Percentiles rank a stretch among this genome's conserved stretches.
phyloP scores from a whole-genome alignment of 2,329 filamentous ascomycete genomes.

The Venturia aucupariae region DNA sequence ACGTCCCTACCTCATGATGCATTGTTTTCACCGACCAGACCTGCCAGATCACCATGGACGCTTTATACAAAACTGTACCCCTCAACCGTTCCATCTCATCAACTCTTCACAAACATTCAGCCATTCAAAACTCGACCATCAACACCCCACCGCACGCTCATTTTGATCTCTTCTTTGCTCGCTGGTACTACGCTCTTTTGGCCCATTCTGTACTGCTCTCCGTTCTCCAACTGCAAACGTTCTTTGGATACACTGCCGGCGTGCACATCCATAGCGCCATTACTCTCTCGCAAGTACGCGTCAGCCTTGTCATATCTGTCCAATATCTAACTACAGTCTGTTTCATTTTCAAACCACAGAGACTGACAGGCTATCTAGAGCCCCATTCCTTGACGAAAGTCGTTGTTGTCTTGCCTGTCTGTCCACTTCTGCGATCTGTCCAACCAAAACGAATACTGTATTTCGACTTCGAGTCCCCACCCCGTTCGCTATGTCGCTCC shows the following conservation, averaged over 20 bases:
- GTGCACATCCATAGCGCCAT: constrained; percentile 12
- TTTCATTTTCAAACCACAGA: not conserved
- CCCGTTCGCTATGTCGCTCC: not conserved
- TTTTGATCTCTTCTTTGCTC: constrained; percentile 10
- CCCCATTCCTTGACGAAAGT: constrained; percentile 12
- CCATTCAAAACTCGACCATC: constrained; percentile 10
- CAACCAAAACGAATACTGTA: not conserved
- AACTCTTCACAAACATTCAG: not conserved
- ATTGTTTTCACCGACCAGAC: not conserved
- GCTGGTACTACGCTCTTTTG: constrained; percentile 2
- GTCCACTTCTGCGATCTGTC: not conserved
- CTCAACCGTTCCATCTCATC: not conserved
- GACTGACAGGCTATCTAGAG: constrained; percentile 1
- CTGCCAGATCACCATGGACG: not conserved
- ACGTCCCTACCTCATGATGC: not conserved
- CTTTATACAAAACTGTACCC: not conserved
- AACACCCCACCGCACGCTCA: constrained; percentile 11
- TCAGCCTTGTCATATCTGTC: not conserved
- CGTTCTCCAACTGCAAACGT: constrained; percentile 5
- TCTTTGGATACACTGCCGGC: constrained; percentile 15
- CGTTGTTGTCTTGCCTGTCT: constrained; percentile 4
- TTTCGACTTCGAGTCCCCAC: not conserved
- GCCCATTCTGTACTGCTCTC: constrained; percentile 10
- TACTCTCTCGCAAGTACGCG: constrained; percentile 5
- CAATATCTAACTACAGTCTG: not conserved